Conservation (phyloP, 1,284 basidiomycete species). For the Cutaneotrichosporon cavernicola region DNA sequence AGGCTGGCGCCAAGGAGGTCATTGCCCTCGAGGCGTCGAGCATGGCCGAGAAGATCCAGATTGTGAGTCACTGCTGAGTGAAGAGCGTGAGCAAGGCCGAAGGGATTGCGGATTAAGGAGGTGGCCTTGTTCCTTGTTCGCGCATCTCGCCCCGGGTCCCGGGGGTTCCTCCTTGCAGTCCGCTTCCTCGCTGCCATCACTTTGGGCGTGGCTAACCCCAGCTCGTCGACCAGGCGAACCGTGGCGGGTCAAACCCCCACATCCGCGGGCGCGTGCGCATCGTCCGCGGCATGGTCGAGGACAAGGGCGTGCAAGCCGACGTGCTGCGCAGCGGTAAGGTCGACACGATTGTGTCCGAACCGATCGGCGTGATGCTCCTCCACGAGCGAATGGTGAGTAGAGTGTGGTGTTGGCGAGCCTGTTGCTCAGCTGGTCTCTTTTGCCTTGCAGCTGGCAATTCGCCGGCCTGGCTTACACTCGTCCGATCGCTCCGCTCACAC, state of each 20-base stretch:
- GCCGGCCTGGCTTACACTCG: background rate
- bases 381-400: constrained; percentile 57
- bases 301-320: constrained; percentile 40
- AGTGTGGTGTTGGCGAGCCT: background rate
- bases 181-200: background rate
- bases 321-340: constrained; percentile 50
- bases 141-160: background rate
- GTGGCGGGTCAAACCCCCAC: constrained; percentile 43
- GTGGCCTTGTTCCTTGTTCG: background rate
- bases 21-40: constrained; percentile 57
- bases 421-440: background rate
- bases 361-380: constrained; percentile 57
- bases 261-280: constrained; percentile 42
- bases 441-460: background rate
- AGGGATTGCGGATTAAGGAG: background rate
- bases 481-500: background rate
- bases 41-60: constrained; percentile 55
- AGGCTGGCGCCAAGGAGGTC: constrained; percentile 56
- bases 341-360: constrained; percentile 59
- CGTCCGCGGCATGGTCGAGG: constrained; percentile 51
- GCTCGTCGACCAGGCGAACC: constrained; percentile 50
- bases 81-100: background rate
- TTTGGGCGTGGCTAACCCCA: constrained; percentile 20
- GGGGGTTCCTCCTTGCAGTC: too few species aligned
- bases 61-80: constrained; percentile 37